Evolutionary conservation across 345 rosid species (phyloP).

Genomic region (Hibiscus mutabilis): DNA sequence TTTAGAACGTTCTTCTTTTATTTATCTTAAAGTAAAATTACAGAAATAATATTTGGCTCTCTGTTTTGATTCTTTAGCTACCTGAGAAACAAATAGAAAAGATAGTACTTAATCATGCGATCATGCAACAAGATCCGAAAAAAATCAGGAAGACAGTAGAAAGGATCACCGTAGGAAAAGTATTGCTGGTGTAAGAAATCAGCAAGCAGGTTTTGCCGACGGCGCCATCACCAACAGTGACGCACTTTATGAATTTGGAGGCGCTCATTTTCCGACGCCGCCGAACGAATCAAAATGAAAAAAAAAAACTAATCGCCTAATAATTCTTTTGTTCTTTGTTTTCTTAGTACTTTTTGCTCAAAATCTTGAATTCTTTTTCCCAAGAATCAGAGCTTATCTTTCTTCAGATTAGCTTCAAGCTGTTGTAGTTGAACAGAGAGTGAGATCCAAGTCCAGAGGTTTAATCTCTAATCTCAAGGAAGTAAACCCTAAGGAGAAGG

Average conservation of each 20-base stretch:
- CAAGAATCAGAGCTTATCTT: neutral
- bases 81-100: neutral
- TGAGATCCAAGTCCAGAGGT: neutral
- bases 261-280: conserved; percentile 56
- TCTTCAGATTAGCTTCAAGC: conserved; percentile 10
- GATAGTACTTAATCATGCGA: neutral
- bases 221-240: conserved; percentile 94
- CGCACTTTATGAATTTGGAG: conserved; percentile 93
- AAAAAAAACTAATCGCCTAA: neutral
- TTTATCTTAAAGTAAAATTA: neutral
- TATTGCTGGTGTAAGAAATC: conserved; percentile 53
- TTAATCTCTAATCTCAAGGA: neutral
- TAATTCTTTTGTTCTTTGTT: neutral
- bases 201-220: conserved; percentile 78
- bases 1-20: neutral
- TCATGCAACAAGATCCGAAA: too few species aligned
- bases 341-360: neutral
- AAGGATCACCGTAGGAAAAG: conserved; percentile 72
- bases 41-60: neutral
- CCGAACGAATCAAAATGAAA: neutral
- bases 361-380: neutral
- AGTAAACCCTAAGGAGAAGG: neutral
- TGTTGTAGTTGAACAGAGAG: neutral
- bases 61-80: neutral
- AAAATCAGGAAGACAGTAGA: neutral